A percentile compares a stretch with the other conserved stretches of the same genome.
These are phyloP conservation scores for Pyricularia sp. DNA, from an alignment of 2,329 filamentous ascomycete species.

Conservation along the genomic window DNA sequence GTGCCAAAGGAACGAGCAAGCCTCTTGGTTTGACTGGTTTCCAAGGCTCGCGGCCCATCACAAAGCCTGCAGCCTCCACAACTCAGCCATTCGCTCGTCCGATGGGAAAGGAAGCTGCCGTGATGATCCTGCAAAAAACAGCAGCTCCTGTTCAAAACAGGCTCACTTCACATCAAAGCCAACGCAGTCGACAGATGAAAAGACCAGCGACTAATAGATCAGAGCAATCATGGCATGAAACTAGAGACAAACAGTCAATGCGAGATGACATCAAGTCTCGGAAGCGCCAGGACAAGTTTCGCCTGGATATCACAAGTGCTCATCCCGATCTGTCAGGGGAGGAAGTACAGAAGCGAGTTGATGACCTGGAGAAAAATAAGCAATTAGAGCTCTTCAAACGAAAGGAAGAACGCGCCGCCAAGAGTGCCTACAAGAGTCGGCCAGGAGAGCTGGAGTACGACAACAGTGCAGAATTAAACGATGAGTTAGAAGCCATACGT, in stretches of 20 bases:
- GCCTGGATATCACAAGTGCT: not conserved
- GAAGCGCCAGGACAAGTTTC: not conserved
- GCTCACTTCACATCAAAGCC: not conserved
- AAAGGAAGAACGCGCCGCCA: not conserved
- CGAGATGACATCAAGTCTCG: not conserved
- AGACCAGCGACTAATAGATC: not conserved
- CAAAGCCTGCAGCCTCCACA: not conserved
- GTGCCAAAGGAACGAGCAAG: not conserved
- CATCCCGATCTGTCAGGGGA: not conserved
- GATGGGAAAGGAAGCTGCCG: not conserved
- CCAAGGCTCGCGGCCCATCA: not conserved
- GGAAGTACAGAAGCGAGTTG: not conserved
- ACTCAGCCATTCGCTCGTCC: not conserved
- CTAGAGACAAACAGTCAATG: not conserved
- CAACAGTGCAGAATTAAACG: not conserved
- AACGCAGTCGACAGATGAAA: too few relatives aligned
- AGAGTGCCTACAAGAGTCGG: not conserved
- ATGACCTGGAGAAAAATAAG: not conserved
- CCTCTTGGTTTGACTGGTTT: not conserved
- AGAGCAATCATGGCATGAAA: not conserved
- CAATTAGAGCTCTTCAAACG: not conserved
- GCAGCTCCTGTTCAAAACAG: not conserved
- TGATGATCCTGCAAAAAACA: not conserved
- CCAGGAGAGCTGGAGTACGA: not conserved
- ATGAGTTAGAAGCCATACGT: not conserved